Evolutionary conservation across 768 basidiomycete species (phyloP).

Genomic region (Fistulinella prunicolor): DNA sequence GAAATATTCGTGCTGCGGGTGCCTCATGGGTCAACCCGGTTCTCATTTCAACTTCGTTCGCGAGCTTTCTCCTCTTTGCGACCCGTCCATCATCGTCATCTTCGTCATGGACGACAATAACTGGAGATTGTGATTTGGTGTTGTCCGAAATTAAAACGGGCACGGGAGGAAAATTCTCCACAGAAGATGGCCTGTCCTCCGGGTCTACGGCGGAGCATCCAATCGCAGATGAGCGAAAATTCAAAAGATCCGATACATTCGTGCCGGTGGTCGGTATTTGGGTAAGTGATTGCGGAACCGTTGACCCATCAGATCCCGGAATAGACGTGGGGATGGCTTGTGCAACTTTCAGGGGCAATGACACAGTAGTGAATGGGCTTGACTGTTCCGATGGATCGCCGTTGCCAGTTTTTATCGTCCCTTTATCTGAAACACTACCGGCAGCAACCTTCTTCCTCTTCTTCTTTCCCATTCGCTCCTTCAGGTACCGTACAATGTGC

Average conservation of each 20-base stretch:
- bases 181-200: conserved; percentile 18
- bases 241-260: conserved; percentile 5
- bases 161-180: conserved; percentile 25
- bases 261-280: neutral
- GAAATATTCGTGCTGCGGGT: conserved; percentile 4
- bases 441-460: conserved; percentile 39
- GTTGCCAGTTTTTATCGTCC: conserved; percentile 39
- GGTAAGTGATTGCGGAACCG: neutral
- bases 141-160: conserved; percentile 32
- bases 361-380: conserved; percentile 47
- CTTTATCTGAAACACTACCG: conserved; percentile 38
- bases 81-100: conserved; percentile 50
- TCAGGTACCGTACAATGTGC: conserved; percentile 82
- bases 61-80: conserved; percentile 50
- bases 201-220: conserved; percentile 3
- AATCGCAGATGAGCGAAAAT: conserved; percentile 7
- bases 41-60: conserved; percentile 3
- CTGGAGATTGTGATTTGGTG: conserved; percentile 42
- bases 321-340: conserved; percentile 6
- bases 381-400: conserved; percentile 26
- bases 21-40: conserved; percentile 1
- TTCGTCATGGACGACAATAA: conserved; percentile 60
- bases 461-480: conserved; percentile 55
- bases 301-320: neutral
- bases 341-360: conserved; percentile 30